These are phyloP conservation scores for Delonix regia DNA, from an alignment of 306 rosid species.

Conservation along the genomic window DNA sequence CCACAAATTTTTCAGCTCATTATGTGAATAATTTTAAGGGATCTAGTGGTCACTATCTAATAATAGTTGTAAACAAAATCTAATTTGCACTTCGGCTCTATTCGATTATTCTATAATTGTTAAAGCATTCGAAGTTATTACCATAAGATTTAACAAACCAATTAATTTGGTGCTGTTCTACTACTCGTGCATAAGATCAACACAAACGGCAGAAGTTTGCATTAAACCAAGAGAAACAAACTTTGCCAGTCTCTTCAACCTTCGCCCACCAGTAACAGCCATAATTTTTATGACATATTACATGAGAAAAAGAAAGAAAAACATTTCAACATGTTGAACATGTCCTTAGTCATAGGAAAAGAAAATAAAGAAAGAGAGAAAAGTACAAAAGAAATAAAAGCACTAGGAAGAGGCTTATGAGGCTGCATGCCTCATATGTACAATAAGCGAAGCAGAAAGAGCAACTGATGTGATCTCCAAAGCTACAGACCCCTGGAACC, in stretches of 20 bases:
- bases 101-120: no score
- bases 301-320: no score
- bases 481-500: constrained; percentile 56
- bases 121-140: background rate
- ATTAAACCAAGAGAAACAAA: background rate
- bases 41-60: no score
- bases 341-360: background rate
- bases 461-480: background rate
- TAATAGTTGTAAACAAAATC: no score
- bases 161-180: background rate
- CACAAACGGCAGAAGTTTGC: background rate
- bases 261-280: background rate
- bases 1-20: no score
- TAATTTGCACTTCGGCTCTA: no score
- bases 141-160: background rate
- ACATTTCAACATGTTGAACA: background rate
- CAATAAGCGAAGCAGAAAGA: background rate
- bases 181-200: background rate
- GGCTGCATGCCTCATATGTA: constrained; percentile 12
- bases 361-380: background rate
- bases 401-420: background rate
- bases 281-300: background rate
- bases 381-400: background rate
- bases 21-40: no score
- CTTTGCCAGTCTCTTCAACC: constrained; percentile 25